Evolutionary conservation across 768 basidiomycete genomes (phyloP).

Genomic region (Hydnomerulius pinastri): DNA sequence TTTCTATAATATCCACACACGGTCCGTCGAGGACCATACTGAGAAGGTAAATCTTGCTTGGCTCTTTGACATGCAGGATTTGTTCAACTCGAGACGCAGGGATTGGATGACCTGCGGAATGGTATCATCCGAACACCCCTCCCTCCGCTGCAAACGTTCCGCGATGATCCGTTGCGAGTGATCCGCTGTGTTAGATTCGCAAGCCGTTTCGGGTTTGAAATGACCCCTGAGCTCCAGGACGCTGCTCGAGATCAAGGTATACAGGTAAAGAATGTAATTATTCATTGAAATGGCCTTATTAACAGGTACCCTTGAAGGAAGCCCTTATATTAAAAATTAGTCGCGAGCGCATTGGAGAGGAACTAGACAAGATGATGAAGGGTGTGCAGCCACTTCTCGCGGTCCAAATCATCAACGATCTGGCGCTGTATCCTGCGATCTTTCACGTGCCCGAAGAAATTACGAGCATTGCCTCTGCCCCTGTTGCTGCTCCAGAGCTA

Average conservation of each 20-base stretch:
- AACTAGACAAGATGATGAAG: constrained; percentile 92
- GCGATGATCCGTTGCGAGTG: constrained; percentile 93
- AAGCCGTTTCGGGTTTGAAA: constrained; percentile 81
- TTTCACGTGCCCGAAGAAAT: constrained; percentile 58
- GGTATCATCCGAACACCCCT: constrained; percentile 89
- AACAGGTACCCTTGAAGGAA: constrained; percentile 37
- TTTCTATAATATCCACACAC: constrained; percentile 93
- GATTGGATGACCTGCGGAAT: constrained; percentile 77
- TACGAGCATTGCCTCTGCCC: constrained; percentile 44
- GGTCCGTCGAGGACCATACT: constrained; percentile 84
- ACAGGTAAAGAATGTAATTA: constrained; percentile 45
- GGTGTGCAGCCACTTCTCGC: constrained; percentile 77
- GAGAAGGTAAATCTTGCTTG: constrained; percentile 53
- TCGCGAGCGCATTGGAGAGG: constrained; percentile 89
- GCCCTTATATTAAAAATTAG: constrained; percentile 80
- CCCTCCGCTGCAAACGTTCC: constrained; percentile 83
- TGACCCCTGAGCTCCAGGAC: constrained; percentile 66
- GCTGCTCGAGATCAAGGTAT: constrained; percentile 64
- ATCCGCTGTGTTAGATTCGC: constrained; percentile 90
- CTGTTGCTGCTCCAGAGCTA: constrained; percentile 37
- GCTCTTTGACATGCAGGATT: neutral
- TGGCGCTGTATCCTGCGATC: constrained; percentile 69
- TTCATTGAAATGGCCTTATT: neutral
- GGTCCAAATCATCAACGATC: constrained; percentile 70
- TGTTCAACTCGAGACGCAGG: constrained; percentile 44